Evolutionary conservation across 768 basidiomycete species (phyloP).

Genomic region (Leccinum incarnatum): DNA sequence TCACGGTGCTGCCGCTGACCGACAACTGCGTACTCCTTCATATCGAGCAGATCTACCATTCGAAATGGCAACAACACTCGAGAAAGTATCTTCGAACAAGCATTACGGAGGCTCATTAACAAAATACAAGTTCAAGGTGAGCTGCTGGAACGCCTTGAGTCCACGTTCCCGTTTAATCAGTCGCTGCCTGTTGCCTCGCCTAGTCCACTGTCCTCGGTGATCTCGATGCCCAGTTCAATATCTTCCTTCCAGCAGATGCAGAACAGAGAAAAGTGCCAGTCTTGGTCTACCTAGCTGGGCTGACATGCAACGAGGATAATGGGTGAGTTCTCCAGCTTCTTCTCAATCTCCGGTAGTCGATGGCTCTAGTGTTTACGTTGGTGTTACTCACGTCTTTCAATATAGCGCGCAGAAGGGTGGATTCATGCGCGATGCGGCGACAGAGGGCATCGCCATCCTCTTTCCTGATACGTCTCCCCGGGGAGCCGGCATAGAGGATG

Average conservation of each 20-base stretch:
- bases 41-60: neutral
- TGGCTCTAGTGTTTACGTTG: neutral
- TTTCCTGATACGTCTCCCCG: conserved; percentile 95
- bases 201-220: conserved; percentile 74
- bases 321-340: conserved; percentile 48
- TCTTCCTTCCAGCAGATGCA: conserved; percentile 76
- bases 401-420: conserved; percentile 88
- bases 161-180: neutral
- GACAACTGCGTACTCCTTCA: neutral
- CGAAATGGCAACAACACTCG: conserved; percentile 39
- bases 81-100: conserved; percentile 74
- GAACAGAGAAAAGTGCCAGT: conserved; percentile 59
- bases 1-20: neutral
- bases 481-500: conserved; percentile 82
- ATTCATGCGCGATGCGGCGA: conserved; percentile 82
- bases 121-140: conserved; percentile 85
- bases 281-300: conserved; percentile 83
- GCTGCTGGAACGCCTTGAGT: conserved; percentile 1
- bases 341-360: neutral
- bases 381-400: neutral
- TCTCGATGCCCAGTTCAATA: conserved; percentile 74
- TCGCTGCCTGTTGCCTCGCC: neutral
- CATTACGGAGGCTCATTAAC: conserved; percentile 75
- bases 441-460: conserved; percentile 84
- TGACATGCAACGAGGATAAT: conserved; percentile 92